These are phyloP conservation scores for Scutellaria galericulata DNA, from an alignment of 257 asterid genomes.

Conservation along the genomic window DNA sequence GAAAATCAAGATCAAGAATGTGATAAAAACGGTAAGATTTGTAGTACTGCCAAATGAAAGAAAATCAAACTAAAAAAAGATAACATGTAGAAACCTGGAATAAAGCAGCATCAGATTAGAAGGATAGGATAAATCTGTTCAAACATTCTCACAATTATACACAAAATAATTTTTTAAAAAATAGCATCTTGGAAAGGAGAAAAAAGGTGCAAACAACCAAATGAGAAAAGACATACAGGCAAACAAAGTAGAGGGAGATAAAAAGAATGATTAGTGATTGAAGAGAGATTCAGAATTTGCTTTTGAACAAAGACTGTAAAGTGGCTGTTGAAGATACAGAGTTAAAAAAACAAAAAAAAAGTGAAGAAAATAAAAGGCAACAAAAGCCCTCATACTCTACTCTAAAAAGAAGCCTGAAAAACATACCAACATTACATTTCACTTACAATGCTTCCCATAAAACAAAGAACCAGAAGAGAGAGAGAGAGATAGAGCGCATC, in stretches of 20 bases:
- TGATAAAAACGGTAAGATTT: background rate
- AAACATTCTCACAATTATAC: background rate
- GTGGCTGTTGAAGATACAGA: constrained; percentile 23
- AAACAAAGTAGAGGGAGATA: constrained; percentile 25
- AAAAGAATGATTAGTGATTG: constrained; percentile 23
- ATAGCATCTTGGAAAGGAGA: constrained; percentile 26
- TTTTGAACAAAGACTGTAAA: constrained; percentile 40
- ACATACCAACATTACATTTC: constrained; percentile 48
- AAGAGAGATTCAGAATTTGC: constrained; percentile 31
- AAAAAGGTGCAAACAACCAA: constrained; percentile 28
- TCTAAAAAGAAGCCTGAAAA: constrained; percentile 45
- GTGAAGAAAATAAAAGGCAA: constrained; percentile 13
- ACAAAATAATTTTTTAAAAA: background rate
- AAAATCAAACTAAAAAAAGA: constrained; percentile 17
- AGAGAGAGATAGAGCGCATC: background rate
- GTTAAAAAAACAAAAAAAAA: constrained; percentile 11
- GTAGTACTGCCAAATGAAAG: background rate
- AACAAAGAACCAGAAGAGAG: background rate
- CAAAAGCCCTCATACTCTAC: constrained; percentile 21
- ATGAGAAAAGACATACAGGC: constrained; percentile 34
- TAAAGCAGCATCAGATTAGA: background rate
- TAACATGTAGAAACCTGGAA: constrained; percentile 3
- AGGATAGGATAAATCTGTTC: background rate
- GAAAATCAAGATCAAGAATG: constrained; percentile 1
- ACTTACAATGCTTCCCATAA: constrained; percentile 18